Base-by-base conservation (phyloP, 345 rosid genomes). In the Citrus sinensis region DNA sequence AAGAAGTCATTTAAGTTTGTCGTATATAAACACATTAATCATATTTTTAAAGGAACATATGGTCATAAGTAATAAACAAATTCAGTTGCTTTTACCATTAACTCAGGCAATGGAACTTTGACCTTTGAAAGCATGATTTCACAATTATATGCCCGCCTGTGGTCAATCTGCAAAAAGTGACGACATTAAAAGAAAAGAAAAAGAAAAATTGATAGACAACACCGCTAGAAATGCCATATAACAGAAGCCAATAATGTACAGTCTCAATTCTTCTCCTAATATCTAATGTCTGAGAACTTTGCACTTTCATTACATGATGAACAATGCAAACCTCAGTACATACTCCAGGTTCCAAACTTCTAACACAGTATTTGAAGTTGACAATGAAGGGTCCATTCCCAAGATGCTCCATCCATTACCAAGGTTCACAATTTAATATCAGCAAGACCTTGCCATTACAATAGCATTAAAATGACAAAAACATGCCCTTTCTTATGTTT, bases 81-180 rank as follows among this genome's bases (percentile, higher is more conserved):
- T 62, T 66, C 22, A 14, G 32, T 67, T 70, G 32, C 74, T 78
- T 86, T 88, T 88, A 95, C 99, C 97, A 85, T 95, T 81, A 95
- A 85, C 27, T 93, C 97, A 58, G 85, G 89, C 82, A 92, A 80
- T 14, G 99, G 98, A 67, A 90, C 92, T 85, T 92, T 95, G 84
- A 95, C 99, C 89, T 95, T 92, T 76, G 99, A 93, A 86, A 95
- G 98, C 99, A 95, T 93, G 76, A 95, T 95, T 84, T 95, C 99
- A 62, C 99, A 93, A 79, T 95, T 95, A 83, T 95, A 95, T 70
- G 99, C 98, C 66, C 98, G 92, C 76, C 97, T 87, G 82, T 91
- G 99, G 11, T 95, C 99, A 88, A 93, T 87, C 99, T 95, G 87
- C 84, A 86, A 78, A 59, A 81, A 34, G 20, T 56, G 49, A 70